phyloP scores from a whole-genome alignment of 352 stramenopile genomes.

The Phytophthora crassamura region DNA sequence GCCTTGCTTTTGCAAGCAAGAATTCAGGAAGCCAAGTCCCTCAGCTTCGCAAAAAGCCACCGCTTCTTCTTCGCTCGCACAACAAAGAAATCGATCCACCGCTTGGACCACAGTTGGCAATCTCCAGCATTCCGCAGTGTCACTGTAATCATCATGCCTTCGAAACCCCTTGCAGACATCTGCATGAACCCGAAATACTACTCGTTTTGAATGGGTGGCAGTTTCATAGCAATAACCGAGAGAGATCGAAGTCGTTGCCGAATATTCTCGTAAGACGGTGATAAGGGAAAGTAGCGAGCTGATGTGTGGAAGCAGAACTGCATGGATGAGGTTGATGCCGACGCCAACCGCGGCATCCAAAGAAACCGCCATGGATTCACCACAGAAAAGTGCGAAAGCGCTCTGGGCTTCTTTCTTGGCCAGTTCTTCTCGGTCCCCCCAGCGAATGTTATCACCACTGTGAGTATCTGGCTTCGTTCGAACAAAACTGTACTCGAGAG shows the following conservation, averaged over 20 bases:
- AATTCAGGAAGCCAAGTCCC: slow-evolving; percentile 25
- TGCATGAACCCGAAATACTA: slow-evolving; percentile 26
- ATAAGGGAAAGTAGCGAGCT: slow-evolving; percentile 17
- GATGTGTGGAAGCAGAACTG: slow-evolving; percentile 26
- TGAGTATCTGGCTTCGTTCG: slow-evolving; percentile 9
- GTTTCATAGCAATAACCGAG: slow-evolving; percentile 25
- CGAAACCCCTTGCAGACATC: neutral
- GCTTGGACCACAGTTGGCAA: slow-evolving; percentile 15
- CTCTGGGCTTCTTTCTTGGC: slow-evolving; percentile 18
- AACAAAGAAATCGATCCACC: slow-evolving; percentile 15
- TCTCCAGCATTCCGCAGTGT: slow-evolving; percentile 3
- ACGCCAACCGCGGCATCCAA: slow-evolving; percentile 19
- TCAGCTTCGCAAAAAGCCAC: slow-evolving; percentile 26
- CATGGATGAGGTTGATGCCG: slow-evolving; percentile 28
- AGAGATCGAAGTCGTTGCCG: slow-evolving; percentile 19
- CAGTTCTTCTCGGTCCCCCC: slow-evolving; percentile 19
- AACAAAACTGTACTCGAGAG: slow-evolving; percentile 27
- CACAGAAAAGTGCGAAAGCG: slow-evolving; percentile 20
- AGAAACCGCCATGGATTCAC: neutral
- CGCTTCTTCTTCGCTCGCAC: slow-evolving; percentile 19
- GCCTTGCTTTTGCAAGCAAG: slow-evolving; percentile 4
- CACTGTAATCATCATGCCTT: slow-evolving; percentile 2
- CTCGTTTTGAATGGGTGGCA: slow-evolving; percentile 10
- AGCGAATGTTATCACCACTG: neutral
- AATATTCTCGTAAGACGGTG: slow-evolving; percentile 16